Evolutionary conservation across 2,329 filamentous ascomycete species (phyloP).

Genomic region (Byssochlamys sp.): DNA sequence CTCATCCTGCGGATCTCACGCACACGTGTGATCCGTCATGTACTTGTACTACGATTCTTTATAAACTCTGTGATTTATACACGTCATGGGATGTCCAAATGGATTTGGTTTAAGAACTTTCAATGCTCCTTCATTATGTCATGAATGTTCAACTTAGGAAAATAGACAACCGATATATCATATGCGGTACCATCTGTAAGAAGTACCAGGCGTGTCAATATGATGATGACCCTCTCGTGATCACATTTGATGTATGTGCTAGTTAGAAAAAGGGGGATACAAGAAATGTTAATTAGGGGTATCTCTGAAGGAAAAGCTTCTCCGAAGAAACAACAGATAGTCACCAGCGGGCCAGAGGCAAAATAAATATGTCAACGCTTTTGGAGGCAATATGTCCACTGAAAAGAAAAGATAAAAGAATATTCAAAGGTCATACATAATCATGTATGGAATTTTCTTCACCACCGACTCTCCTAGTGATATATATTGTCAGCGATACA

Average conservation of each 20-base stretch:
- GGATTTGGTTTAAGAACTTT: neutral
- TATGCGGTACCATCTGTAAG: neutral
- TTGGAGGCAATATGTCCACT: neutral
- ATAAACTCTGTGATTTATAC: slow-evolving; percentile 1
- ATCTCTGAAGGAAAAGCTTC: neutral
- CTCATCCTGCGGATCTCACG: neutral
- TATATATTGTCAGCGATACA: neutral
- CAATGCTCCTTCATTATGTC: neutral
- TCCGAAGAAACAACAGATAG: neutral
- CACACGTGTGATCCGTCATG: neutral
- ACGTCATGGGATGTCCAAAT: neutral
- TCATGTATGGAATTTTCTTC: neutral
- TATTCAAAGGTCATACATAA: neutral
- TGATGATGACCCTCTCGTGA: neutral
- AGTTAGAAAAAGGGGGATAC: neutral
- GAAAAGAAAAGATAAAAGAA: neutral
- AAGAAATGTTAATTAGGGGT: neutral
- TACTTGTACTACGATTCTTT: slow-evolving; percentile 1
- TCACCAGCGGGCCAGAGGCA: neutral
- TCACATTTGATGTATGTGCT: neutral
- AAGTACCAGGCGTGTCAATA: neutral
- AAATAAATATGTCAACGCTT: neutral
- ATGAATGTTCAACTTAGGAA: neutral
- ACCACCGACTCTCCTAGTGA: slow-evolving; percentile 6
- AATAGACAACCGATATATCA: no score